Evolutionary conservation across 345 rosid species (phyloP).

Genomic region (Laguncularia racemosa): DNA sequence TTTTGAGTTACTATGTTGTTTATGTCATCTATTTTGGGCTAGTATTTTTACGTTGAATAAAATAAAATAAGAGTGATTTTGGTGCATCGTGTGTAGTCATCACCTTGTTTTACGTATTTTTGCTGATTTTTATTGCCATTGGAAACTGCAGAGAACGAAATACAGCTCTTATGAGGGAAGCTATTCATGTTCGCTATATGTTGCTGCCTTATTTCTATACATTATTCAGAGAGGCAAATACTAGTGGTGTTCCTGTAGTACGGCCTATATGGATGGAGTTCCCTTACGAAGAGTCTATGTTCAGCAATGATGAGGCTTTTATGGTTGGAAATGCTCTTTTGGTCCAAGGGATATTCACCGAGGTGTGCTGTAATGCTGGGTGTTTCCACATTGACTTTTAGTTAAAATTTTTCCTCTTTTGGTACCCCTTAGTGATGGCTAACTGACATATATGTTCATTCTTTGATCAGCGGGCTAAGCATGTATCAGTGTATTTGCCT

Average conservation of each 20-base stretch:
- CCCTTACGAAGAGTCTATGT: conserved; percentile 80
- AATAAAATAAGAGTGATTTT: too few relatives aligned
- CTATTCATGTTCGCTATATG: conserved; percentile 77
- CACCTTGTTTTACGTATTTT: background rate
- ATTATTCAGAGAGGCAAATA: conserved; percentile 90
- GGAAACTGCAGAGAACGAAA: conserved; percentile 57
- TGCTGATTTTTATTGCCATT: background rate
- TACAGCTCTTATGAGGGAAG: conserved; percentile 79
- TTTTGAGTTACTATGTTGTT: too few relatives aligned
- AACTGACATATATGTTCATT: background rate
- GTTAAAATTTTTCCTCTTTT: conserved; percentile 1
- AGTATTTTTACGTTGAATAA: too few relatives aligned
- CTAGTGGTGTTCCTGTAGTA: conserved; percentile 70
- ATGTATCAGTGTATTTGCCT: conserved; percentile 76
- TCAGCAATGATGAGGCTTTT: conserved; percentile 86
- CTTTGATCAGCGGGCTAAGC: conserved; percentile 50
- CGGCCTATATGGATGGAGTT: conserved; percentile 99
- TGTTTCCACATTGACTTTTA: conserved; percentile 1
- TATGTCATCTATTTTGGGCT: too few relatives aligned
- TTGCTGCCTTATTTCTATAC: conserved; percentile 93
- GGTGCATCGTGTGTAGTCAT: too few relatives aligned
- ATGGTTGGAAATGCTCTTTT: conserved; percentile 89
- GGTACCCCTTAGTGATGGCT: background rate
- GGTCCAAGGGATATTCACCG: conserved; percentile 87
- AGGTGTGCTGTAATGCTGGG: conserved; percentile 34